phyloP scores from a whole-genome alignment of 2,329 filamentous ascomycete genomes.

The Cephalotrichum gorgonifer region DNA sequence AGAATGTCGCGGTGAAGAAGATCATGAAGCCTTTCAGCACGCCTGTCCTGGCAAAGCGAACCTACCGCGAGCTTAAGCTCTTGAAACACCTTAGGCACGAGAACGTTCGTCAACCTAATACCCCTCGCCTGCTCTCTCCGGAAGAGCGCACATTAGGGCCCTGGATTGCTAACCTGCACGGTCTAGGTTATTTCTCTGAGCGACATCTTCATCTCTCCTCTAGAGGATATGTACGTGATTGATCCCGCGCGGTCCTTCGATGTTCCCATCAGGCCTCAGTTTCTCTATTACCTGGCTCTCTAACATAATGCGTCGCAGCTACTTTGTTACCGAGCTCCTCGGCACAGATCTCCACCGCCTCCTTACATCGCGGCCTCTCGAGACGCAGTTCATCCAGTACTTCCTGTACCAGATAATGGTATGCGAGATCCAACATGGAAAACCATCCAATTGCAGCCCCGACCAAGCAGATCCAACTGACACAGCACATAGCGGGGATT shows the following conservation, averaged over 20 bases:
- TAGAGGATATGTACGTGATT: conserved; percentile 85
- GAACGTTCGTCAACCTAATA: conserved; percentile 51
- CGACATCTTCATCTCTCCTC: conserved; percentile 98
- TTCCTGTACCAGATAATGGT: conserved; percentile 99
- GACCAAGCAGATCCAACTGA: background rate
- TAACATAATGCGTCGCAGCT: conserved; percentile 41
- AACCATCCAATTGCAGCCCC: conserved; percentile 1
- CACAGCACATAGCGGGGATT: conserved; percentile 63
- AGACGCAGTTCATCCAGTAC: conserved; percentile 99
- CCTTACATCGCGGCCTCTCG: conserved; percentile 85
- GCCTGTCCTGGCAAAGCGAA: conserved; percentile 94
- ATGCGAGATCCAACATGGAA: too few species aligned
- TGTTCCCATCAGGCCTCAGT: conserved; percentile 5
- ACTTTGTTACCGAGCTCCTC: conserved; percentile 95
- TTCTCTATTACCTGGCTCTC: background rate
- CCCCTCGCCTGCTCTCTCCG: background rate
- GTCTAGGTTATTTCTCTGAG: conserved; percentile 86
- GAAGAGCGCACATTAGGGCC: background rate
- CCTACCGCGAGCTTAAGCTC: conserved; percentile 93
- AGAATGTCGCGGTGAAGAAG: conserved; percentile 98
- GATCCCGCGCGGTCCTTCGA: background rate
- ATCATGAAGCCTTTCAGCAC: conserved; percentile 99
- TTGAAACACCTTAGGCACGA: conserved; percentile 95
- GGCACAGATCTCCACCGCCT: conserved; percentile 94
- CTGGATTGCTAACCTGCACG: background rate